Conservation (phyloP, 139 green algal species). For the Volvox africanus region DNA sequence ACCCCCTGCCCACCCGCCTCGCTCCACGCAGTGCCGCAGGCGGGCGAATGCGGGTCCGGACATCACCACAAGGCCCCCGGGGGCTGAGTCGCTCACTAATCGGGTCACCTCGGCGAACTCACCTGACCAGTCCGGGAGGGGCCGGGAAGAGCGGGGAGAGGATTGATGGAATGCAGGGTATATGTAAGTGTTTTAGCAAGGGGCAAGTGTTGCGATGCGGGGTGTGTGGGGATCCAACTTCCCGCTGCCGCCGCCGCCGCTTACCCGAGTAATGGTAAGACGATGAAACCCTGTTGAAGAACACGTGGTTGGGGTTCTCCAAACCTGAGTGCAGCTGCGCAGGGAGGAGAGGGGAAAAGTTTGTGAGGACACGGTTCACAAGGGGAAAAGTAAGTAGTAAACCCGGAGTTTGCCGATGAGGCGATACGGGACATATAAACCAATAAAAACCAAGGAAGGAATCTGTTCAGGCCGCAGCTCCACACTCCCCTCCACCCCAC, state of each 20-base stretch:
- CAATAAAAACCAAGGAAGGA: neutral
- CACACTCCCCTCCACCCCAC: too few relatives aligned
- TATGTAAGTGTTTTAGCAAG: neutral
- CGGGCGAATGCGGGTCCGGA: neutral
- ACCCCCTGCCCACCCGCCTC: neutral
- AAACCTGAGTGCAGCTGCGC: neutral
- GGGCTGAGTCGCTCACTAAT: neutral
- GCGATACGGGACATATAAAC: neutral
- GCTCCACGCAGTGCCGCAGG: neutral
- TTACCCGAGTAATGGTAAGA: slow-evolving; percentile 17
- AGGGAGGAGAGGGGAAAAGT: neutral
- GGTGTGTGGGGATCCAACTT: neutral
- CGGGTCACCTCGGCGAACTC: neutral
- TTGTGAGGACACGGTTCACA: neutral
- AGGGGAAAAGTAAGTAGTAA: neutral
- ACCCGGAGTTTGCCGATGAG: too few relatives aligned
- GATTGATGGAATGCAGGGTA: neutral
- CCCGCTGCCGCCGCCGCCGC: neutral
- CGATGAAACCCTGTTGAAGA: neutral
- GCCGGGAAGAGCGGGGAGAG: neutral
- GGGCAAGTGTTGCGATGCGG: neutral
- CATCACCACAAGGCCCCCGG: neutral
- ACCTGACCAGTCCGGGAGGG: neutral
- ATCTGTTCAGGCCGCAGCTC: neutral
- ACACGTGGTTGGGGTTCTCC: neutral